A percentile compares a stretch with the other conserved stretches of the same genome.
Evolutionary conservation across 129 eudicot species (phyloP).

Genomic region (Saussurea involucrata): DNA sequence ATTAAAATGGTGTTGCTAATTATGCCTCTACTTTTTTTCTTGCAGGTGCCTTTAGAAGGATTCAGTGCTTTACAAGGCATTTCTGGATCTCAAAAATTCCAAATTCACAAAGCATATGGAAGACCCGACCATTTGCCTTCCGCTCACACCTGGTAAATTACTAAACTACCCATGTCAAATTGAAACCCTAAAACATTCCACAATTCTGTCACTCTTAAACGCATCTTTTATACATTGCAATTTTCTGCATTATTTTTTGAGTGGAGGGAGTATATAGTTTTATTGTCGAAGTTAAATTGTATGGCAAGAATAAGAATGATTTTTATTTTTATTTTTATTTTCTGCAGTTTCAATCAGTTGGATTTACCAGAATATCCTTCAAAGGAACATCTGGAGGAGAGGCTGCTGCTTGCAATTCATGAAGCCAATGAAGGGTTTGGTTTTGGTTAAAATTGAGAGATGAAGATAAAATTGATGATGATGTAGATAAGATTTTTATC

Average conservation of each 20-base stretch:
- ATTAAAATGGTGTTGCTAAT: background rate
- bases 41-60: constrained; percentile 97
- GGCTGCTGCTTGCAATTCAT: constrained; percentile 89
- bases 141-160: constrained; percentile 71
- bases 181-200: no score
- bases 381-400: constrained; percentile 81
- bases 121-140: constrained; percentile 90
- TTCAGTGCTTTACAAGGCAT: constrained; percentile 98
- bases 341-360: constrained; percentile 91
- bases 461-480: background rate
- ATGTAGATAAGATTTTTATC: constrained; percentile 51
- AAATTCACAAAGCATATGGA: constrained; percentile 98
- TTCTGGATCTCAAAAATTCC: constrained; percentile 96
- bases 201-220: no score
- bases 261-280: no score
- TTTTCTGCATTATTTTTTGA: no score
- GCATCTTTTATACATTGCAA: no score
- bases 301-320: background rate
- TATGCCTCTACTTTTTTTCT: background rate
- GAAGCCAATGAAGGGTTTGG: constrained; percentile 99
- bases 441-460: constrained; percentile 50
- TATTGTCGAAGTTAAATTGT: no score
- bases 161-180: no score
- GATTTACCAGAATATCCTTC: constrained; percentile 96
- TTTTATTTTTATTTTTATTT: background rate